A percentile compares a stretch with the other conserved stretches of the same genome.
These are phyloP conservation scores for Dendrobium catenatum DNA, from an alignment of 106 monocot genomes.

Conservation along the genomic window DNA sequence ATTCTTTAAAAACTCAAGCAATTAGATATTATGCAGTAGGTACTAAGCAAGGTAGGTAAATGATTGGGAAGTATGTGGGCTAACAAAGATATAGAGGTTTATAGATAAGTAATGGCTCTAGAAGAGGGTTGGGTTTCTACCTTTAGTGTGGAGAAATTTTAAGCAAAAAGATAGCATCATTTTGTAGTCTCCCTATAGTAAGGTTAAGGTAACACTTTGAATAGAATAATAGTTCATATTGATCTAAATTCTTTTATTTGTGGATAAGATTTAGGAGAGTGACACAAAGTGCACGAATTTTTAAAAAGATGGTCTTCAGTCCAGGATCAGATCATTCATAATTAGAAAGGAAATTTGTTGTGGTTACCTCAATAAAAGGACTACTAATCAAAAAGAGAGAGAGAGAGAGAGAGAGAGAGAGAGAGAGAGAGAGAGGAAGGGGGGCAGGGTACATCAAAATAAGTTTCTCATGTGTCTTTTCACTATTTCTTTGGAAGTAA, in stretches of 20 bases:
- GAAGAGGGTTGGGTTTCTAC: neutral
- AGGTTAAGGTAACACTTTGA: no score
- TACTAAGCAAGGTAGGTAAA: neutral
- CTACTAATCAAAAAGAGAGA: neutral
- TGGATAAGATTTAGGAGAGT: neutral
- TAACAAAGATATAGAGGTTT: neutral
- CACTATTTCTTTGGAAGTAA: neutral
- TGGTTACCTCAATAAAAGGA: neutral
- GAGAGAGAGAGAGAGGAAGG: no score
- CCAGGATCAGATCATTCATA: neutral
- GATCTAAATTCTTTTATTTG: no score
- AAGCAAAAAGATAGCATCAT: no score
- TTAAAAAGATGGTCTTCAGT: no score
- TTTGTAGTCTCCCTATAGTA: no score
- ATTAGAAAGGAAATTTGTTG: neutral
- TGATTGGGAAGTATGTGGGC: neutral
- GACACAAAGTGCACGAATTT: neutral
- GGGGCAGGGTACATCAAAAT: neutral
- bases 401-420: no score
- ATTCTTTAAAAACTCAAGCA: neutral
- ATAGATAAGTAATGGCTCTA: neutral
- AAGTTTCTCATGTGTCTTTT: neutral
- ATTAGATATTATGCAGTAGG: neutral
- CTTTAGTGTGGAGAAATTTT: no score
- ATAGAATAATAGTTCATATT: no score